Evolutionary conservation across 1,139 yeast species (phyloP).

Genomic region (Candida albicans): DNA sequence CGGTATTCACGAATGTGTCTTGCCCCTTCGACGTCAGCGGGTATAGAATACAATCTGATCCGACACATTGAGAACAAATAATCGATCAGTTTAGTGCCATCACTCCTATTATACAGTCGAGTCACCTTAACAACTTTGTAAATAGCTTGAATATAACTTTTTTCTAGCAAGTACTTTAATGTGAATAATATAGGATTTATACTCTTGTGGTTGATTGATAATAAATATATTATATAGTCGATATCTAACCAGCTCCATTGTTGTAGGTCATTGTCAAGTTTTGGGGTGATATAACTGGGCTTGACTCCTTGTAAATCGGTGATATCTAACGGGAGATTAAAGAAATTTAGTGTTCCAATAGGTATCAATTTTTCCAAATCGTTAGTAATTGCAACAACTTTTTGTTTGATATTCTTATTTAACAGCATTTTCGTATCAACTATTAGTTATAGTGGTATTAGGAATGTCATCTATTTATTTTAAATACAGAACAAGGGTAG

Average conservation of each 20-base stretch:
- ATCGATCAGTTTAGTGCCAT: no score
- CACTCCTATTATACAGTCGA: neutral
- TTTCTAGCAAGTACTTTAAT: slow-evolving; percentile 38
- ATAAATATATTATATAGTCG: slow-evolving; percentile 19
- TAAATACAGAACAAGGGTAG: neutral
- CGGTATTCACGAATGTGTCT: slow-evolving; percentile 35
- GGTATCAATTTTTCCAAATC: slow-evolving; percentile 40
- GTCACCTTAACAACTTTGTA: slow-evolving; percentile 26
- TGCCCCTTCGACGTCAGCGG: slow-evolving; percentile 44
- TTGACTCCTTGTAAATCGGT: slow-evolving; percentile 28
- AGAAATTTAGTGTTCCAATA: slow-evolving; percentile 48
- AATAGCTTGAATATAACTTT: slow-evolving; percentile 46
- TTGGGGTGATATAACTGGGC: neutral
- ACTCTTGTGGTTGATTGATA: slow-evolving; percentile 12
- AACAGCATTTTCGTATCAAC: neutral
- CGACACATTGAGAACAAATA: slow-evolving; percentile 20
- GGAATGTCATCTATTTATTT: neutral
- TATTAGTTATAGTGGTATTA: neutral
- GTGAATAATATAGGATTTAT: slow-evolving; percentile 17
- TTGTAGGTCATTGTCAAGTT: neutral
- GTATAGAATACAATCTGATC: slow-evolving; percentile 51
- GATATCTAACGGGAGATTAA: slow-evolving; percentile 34
- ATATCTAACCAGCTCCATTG: slow-evolving; percentile 57
- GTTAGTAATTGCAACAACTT: slow-evolving; percentile 35
- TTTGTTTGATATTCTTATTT: slow-evolving; percentile 1